Conservation (phyloP, 345 rosid species). For the Salix dunnii region DNA sequence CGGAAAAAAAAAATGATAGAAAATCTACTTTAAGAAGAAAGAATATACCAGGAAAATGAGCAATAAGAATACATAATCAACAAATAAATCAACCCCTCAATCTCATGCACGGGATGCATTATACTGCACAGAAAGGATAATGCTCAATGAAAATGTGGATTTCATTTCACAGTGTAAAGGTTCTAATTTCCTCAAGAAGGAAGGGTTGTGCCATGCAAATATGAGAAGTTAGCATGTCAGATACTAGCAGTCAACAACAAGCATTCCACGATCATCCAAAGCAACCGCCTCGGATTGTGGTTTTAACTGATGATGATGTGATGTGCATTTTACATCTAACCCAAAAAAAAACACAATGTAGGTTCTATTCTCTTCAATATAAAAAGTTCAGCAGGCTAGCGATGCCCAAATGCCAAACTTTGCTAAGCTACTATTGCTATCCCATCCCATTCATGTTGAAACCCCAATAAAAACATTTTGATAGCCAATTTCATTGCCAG, state of each 20-base stretch:
- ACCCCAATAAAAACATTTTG: not conserved
- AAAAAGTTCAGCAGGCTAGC: not conserved
- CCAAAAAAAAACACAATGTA: not conserved
- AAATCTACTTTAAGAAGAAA: not conserved
- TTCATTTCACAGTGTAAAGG: not conserved
- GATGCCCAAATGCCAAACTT: not conserved
- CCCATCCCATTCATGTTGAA: not conserved
- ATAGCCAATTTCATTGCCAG: not conserved
- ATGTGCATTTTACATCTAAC: not conserved
- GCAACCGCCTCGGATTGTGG: not conserved
- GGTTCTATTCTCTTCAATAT: not conserved
- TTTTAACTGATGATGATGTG: not conserved
- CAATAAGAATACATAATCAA: not conserved
- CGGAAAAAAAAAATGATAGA: not conserved
- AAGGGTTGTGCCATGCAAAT: not conserved
- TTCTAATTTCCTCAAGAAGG: not conserved
- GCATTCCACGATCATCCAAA: not conserved
- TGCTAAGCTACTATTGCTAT: not conserved
- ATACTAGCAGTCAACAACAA: not conserved
- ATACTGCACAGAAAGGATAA: not conserved
- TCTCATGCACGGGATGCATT: not conserved
- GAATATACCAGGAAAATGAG: not conserved
- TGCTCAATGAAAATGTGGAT: not conserved
- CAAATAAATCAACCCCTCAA: not conserved
- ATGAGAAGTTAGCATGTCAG: not conserved